Evolutionary conservation across 1,284 basidiomycete species (phyloP).

Genomic region (Cutaneotrichosporon sp.): DNA sequence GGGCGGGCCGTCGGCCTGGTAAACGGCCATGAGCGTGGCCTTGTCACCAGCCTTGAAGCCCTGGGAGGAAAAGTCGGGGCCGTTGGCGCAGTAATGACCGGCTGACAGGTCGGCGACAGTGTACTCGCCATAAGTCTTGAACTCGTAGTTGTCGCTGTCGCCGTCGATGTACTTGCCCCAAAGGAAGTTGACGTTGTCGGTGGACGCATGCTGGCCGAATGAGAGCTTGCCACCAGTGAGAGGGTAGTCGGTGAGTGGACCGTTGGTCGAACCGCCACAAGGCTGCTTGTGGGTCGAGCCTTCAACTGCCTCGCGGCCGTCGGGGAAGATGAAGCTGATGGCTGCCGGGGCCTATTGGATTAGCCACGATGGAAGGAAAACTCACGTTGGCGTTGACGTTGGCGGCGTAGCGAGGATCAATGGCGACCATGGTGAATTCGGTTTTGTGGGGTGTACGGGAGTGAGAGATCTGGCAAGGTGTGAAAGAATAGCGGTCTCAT

Average conservation of each 20-base stretch:
- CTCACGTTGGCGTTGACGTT: background rate
- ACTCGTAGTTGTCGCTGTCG: conserved; percentile 12
- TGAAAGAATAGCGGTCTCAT: background rate
- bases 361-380: background rate
- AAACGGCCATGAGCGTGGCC: conserved; percentile 37
- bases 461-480: background rate
- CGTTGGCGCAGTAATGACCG: conserved; percentile 37
- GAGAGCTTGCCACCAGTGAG: conserved; percentile 21
- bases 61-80: conserved; percentile 35
- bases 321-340: conserved; percentile 2
- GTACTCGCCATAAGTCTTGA: conserved; percentile 31
- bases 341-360: background rate
- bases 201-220: conserved; percentile 47
- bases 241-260: conserved; percentile 16
- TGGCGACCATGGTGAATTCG: background rate
- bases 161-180: conserved; percentile 15
- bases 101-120: conserved; percentile 28
- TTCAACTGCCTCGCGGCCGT: background rate
- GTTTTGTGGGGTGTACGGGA: background rate
- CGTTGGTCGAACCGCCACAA: conserved; percentile 10
- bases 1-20: conserved; percentile 26
- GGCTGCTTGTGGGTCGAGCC: conserved; percentile 12
- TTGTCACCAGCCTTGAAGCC: conserved; percentile 34
- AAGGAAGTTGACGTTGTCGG: conserved; percentile 81
- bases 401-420: background rate